These are phyloP conservation scores for Stephanocyclus meneghinianus DNA, from an alignment of 352 stramenopile genomes.

Conservation along the genomic window DNA sequence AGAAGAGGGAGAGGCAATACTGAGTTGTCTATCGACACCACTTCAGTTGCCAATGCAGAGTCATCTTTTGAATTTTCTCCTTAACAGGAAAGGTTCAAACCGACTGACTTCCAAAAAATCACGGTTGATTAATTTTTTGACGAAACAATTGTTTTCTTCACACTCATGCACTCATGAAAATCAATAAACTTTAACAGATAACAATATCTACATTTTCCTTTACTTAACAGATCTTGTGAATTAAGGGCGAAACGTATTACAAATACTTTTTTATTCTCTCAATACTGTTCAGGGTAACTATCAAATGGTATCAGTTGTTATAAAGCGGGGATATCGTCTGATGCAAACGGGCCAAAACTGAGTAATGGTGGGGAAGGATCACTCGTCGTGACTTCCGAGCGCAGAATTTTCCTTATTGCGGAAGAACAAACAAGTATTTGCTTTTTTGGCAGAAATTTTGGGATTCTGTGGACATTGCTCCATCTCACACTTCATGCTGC, in stretches of 20 bases:
- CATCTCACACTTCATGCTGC: too few species aligned
- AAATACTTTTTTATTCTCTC: too few species aligned
- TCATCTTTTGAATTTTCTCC: conserved; percentile 58
- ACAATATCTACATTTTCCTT: neutral
- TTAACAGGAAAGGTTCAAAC: conserved; percentile 9
- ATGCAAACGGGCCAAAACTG: too few species aligned
- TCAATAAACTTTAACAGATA: conserved; percentile 20
- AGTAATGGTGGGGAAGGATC: too few species aligned
- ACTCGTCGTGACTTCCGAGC: too few species aligned
- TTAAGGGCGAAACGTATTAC: neutral
- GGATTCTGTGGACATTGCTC: too few species aligned
- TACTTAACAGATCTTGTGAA: neutral
- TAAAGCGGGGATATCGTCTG: too few species aligned
- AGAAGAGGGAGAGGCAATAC: conserved; percentile 10
- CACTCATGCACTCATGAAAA: conserved; percentile 7
- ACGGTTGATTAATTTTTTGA: neutral
- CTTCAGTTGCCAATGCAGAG: conserved; percentile 29
- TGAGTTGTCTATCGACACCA: conserved; percentile 41
- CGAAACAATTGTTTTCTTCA: neutral
- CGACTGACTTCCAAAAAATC: neutral
- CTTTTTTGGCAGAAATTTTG: too few species aligned
- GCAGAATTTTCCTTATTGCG: too few species aligned
- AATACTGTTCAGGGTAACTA: too few species aligned
- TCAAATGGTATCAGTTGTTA: too few species aligned
- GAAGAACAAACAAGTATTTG: too few species aligned